Evolutionary conservation across 805 yeast species (phyloP), one percentile per base, ranked within the genome.

Genomic region (Schwanniomyces yamadae): DNA sequence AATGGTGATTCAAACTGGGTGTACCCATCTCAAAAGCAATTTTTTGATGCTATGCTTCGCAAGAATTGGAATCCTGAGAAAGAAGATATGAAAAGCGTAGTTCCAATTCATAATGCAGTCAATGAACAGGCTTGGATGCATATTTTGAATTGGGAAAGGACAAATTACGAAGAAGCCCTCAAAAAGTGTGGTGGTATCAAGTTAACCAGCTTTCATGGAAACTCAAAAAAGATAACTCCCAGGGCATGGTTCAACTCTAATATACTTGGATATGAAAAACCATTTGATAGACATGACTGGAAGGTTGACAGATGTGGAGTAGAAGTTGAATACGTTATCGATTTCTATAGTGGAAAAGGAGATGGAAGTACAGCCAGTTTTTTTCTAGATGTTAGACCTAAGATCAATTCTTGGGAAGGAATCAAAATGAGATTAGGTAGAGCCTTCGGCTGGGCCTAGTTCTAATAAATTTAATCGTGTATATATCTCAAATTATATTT

Each of bases 231-330:
- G 48, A 51, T 88, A 26, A 88, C 97, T 0, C 99, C 99, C 5
- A 73, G 93, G 48, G 98, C 98, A 0, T 68, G 73, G 73, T 49
- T 68, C 40, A 73, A 86, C 42, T 67, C 84, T 41, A 76, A 81
- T 40, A 59, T 76, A 34, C 50, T 86, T 34, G 96, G 95, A 0
- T 71, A 76, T 39, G 80, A 78, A 33, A 75, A 75, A 42, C 99
- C 99, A 0, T 91, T 91, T 63, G 99, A 91, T 61, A 75, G 99
- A 50, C 99, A 91, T 56, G 99, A 91, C 61, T 91, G 99, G 99
- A 69, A 75, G 5, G 74, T 91, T 8, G 80, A 84, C 50, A 68
- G 97, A 36, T 87, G 96, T 59, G 98, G 98, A 3, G 73, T 66
- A 15, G 73, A 75, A 33, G 74, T 91, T 14, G 96, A 88, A 32